These are phyloP conservation scores for Malus sylvestris DNA, from an alignment of 306 rosid genomes.

Conservation along the genomic window DNA sequence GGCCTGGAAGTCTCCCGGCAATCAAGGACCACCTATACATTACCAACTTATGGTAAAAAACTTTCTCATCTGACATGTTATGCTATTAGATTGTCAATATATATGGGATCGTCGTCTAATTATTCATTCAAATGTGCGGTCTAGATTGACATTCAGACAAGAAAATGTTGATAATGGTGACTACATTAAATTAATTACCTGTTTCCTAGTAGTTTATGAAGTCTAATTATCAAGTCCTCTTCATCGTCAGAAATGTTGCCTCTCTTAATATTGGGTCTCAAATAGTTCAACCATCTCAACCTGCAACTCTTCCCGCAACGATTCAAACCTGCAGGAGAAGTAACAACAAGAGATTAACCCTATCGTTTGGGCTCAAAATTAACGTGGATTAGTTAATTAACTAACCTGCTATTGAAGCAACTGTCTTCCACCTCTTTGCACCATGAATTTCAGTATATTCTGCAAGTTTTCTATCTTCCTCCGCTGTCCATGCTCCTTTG, in stretches of 20 bases:
- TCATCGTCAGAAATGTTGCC: conserved; percentile 49
- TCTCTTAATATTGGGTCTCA: conserved; percentile 65
- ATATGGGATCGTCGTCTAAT: background rate
- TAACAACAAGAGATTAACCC: background rate
- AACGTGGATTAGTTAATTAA: background rate
- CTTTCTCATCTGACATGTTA: background rate
- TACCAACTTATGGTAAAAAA: background rate
- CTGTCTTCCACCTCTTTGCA: conserved; percentile 49
- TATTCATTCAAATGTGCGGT: background rate
- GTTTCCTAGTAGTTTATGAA: conserved; percentile 14
- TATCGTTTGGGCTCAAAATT: background rate
- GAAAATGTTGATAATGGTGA: background rate
- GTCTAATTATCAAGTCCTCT: conserved; percentile 17
- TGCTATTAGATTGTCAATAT: background rate
- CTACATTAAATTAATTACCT: background rate
- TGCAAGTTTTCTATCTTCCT: conserved; percentile 50
- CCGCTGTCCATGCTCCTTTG: conserved; percentile 59
- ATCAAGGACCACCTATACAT: conserved; percentile 55
- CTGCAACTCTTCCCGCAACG: conserved; percentile 54
- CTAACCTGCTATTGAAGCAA: conserved; percentile 44
- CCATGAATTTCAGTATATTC: conserved; percentile 49
- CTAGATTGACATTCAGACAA: background rate
- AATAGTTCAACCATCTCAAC: conserved; percentile 61
- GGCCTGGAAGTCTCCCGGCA: conserved; percentile 70
- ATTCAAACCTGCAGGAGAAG: conserved; percentile 2